These are phyloP conservation scores for Pleomassaria siparia DNA, from an alignment of 2,329 filamentous ascomycete genomes.

Conservation along the genomic window DNA sequence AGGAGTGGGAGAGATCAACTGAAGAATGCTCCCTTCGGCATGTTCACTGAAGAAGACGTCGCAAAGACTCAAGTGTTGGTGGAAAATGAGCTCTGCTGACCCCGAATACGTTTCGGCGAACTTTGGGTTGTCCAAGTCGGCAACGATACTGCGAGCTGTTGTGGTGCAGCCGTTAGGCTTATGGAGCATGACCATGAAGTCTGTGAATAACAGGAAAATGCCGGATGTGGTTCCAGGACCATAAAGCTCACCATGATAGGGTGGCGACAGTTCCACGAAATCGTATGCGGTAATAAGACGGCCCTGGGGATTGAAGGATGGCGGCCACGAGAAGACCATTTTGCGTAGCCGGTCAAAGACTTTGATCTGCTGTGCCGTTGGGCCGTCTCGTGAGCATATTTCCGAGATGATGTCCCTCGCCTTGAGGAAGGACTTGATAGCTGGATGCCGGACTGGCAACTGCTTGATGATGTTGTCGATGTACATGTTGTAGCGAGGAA, in stretches of 20 bases:
- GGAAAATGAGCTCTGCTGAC: constrained; percentile 68
- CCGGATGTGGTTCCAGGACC: constrained; percentile 55
- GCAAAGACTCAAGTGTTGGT: constrained; percentile 69
- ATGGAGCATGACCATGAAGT: constrained; percentile 74
- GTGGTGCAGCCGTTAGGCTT: constrained; percentile 65
- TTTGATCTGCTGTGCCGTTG: constrained; percentile 69
- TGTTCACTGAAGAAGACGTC: constrained; percentile 72
- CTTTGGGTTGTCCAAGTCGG: constrained; percentile 81
- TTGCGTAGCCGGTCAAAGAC: constrained; percentile 73
- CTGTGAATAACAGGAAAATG: constrained; percentile 81
- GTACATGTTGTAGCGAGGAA: constrained; percentile 91
- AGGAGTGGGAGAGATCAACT: constrained; percentile 62
- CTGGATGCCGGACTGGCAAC: constrained; percentile 82
- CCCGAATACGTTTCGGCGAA: constrained; percentile 36
- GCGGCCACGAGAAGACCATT: constrained; percentile 77
- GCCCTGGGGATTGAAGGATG: constrained; percentile 69
- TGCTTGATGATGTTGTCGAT: constrained; percentile 93
- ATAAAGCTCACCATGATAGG: constrained; percentile 59
- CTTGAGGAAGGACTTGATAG: constrained; percentile 78
- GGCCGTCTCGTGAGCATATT: constrained; percentile 88
- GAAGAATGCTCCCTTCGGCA: constrained; percentile 62
- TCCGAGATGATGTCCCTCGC: constrained; percentile 93
- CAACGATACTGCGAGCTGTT: constrained; percentile 74
- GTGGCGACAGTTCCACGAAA: constrained; percentile 73
- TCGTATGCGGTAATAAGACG: constrained; percentile 81